Evolutionary conservation across 306 rosid species (phyloP).

Genomic region (Herpetospermum pedunculosum): DNA sequence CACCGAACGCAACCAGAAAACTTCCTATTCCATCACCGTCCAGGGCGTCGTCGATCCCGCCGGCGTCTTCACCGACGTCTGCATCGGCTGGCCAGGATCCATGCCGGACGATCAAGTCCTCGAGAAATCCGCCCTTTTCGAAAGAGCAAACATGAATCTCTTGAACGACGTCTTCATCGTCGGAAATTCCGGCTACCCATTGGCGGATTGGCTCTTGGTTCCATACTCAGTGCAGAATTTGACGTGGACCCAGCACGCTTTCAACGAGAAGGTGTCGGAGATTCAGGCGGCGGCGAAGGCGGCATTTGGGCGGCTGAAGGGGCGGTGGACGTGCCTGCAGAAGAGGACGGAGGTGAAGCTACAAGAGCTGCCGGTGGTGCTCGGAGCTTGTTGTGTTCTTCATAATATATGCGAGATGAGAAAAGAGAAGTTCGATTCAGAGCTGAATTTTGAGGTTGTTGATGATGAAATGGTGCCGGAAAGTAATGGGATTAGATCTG

Average conservation of each 20-base stretch:
- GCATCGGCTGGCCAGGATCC: conserved; percentile 97
- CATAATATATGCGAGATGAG: conserved; percentile 80
- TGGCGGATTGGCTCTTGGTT: conserved; percentile 85
- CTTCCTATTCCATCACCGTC: conserved; percentile 75
- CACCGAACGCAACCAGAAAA: conserved; percentile 81
- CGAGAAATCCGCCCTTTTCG: conserved; percentile 58
- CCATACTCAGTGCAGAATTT: conserved; percentile 59
- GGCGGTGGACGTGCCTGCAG: conserved; percentile 83
- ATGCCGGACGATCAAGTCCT: conserved; percentile 88
- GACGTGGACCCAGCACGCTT: conserved; percentile 88
- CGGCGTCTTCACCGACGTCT: conserved; percentile 73
- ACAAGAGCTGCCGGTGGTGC: conserved; percentile 75
- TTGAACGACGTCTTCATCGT: conserved; percentile 63
- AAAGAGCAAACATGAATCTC: conserved; percentile 56
- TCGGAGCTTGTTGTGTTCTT: conserved; percentile 87
- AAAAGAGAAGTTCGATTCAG: conserved; percentile 58
- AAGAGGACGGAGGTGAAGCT: conserved; percentile 83
- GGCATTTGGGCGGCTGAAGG: conserved; percentile 71
- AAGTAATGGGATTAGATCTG: conserved; percentile 33
- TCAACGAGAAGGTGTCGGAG: conserved; percentile 83
- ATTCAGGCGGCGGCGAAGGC: conserved; percentile 48
- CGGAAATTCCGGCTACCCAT: conserved; percentile 59
- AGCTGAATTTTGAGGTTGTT: conserved; percentile 26
- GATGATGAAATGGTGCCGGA: conserved; percentile 84
- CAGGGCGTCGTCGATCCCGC: conserved; percentile 79